These are phyloP conservation scores for Leccinum solheimii DNA, from an alignment of 1,284 basidiomycete species.

Conservation along the genomic window DNA sequence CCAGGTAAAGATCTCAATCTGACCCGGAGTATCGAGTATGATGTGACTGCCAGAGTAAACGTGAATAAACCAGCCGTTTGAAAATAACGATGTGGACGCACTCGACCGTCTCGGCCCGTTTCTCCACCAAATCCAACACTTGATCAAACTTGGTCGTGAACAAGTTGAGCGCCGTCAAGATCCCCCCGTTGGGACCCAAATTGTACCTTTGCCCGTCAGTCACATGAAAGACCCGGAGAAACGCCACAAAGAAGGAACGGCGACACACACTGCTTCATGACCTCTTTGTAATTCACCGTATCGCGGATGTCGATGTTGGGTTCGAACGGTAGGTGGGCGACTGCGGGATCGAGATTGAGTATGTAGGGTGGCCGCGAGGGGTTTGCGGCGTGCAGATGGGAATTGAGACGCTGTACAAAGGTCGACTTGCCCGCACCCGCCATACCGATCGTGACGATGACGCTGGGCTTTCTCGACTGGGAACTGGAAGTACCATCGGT, in stretches of 20 bases:
- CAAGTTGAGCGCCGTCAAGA: conserved; percentile 94
- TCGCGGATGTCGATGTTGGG: conserved; percentile 98
- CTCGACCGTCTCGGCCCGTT: conserved; percentile 86
- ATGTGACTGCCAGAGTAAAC: conserved; percentile 64
- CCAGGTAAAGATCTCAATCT: conserved; percentile 99
- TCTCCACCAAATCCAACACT: conserved; percentile 90
- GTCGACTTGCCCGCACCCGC: conserved; percentile 97
- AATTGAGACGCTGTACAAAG: conserved; percentile 91
- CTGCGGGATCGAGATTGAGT: conserved; percentile 97
- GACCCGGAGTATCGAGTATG: conserved; percentile 96
- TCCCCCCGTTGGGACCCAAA: conserved; percentile 96
- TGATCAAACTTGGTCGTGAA: conserved; percentile 99
- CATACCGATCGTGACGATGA: conserved; percentile 92
- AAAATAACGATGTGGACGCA: conserved; percentile 43
- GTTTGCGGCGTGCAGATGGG: conserved; percentile 67
- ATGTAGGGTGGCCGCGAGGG: conserved; percentile 85
- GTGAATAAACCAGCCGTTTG: conserved; percentile 2
- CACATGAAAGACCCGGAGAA: conserved; percentile 15
- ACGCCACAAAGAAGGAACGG: conserved; percentile 17
- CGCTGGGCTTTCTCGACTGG: conserved; percentile 60
- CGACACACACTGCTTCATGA: conserved; percentile 95
- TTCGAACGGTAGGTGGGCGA: conserved; percentile 87
- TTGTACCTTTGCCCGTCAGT: conserved; percentile 71
- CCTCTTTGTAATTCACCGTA: conserved; percentile 95
- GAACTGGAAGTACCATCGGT: conserved; percentile 5